Conservation (phyloP, 2,329 filamentous ascomycete species). For the Exophiala sideris region DNA sequence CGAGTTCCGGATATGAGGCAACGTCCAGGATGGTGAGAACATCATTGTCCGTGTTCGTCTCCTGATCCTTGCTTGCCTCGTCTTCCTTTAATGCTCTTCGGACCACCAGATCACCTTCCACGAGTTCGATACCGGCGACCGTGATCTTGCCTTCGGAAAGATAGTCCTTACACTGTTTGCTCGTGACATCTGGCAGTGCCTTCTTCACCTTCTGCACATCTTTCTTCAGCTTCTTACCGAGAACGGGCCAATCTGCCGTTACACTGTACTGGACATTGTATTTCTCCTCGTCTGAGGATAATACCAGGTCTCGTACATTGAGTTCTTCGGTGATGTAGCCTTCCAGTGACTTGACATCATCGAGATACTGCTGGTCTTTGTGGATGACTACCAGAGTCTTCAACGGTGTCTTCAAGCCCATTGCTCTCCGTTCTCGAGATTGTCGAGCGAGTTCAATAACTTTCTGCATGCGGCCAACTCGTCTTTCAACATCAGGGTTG, state of each 20-base stretch:
- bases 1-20: slow-evolving; percentile 76
- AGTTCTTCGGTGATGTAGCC: slow-evolving; percentile 89
- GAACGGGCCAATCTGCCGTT: slow-evolving; percentile 83
- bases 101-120: slow-evolving; percentile 78
- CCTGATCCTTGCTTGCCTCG: slow-evolving; percentile 67
- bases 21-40: slow-evolving; percentile 88
- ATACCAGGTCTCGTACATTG: slow-evolving; percentile 79
- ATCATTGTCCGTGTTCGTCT: slow-evolving; percentile 84
- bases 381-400: slow-evolving; percentile 89
- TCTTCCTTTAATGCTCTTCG: slow-evolving; percentile 74
- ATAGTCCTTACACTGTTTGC: slow-evolving; percentile 76
- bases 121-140: slow-evolving; percentile 81
- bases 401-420: slow-evolving; percentile 85
- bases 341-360: slow-evolving; percentile 80
- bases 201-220: slow-evolving; percentile 89
- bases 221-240: slow-evolving; percentile 97
- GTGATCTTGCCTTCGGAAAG: slow-evolving; percentile 68
- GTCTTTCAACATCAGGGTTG: slow-evolving; percentile 78
- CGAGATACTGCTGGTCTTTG: slow-evolving; percentile 74
- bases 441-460: slow-evolving; percentile 89
- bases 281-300: slow-evolving; percentile 81
- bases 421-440: slow-evolving; percentile 76
- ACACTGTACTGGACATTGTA: slow-evolving; percentile 93
- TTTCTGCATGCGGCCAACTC: slow-evolving; percentile 86
- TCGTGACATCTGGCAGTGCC: slow-evolving; percentile 73